Evolutionary conservation across 139 green algal genomes (phyloP).

Genomic region (Coelastrella sp.): DNA sequence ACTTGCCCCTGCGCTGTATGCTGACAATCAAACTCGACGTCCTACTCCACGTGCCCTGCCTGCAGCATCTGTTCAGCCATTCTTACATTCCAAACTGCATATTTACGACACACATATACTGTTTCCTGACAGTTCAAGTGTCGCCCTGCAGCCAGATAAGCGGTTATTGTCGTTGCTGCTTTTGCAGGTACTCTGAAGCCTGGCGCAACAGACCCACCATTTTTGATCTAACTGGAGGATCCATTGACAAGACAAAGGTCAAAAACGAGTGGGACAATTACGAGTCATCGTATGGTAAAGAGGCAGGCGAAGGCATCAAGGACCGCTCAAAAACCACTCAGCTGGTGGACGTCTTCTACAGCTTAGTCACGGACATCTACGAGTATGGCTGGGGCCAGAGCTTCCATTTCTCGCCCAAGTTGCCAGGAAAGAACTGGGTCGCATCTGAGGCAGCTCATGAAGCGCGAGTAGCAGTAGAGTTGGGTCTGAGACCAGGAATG

Average conservation of each 20-base stretch:
- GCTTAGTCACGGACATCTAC: slow-evolving; percentile 95
- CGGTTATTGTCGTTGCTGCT: not conserved
- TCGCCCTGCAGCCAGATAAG: not conserved
- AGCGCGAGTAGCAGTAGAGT: slow-evolving; percentile 76
- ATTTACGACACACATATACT: not conserved
- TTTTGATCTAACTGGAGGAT: slow-evolving; percentile 79
- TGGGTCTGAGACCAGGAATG: slow-evolving; percentile 80
- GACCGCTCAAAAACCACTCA: slow-evolving; percentile 64
- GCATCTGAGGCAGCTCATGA: slow-evolving; percentile 91
- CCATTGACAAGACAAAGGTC: slow-evolving; percentile 71
- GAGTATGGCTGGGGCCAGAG: slow-evolving; percentile 98
- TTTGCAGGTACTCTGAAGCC: slow-evolving; percentile 21
- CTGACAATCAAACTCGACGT: too few species aligned
- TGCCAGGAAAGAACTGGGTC: slow-evolving; percentile 66
- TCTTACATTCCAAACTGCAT: not conserved
- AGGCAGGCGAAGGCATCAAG: slow-evolving; percentile 61
- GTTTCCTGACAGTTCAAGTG: not conserved
- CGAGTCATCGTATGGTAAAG: slow-evolving; percentile 65
- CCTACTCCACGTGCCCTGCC: too few species aligned
- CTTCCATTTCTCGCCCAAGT: slow-evolving; percentile 97
- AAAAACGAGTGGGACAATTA: slow-evolving; percentile 76
- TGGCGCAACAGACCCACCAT: slow-evolving; percentile 65
- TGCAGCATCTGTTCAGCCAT: too few species aligned
- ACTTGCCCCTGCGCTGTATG: not conserved
- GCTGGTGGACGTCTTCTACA: slow-evolving; percentile 83